Evolutionary conservation across 1,284 basidiomycete species (phyloP), one percentile per base, ranked within the genome.

Genomic region (Ceraceosorus bombacis): DNA sequence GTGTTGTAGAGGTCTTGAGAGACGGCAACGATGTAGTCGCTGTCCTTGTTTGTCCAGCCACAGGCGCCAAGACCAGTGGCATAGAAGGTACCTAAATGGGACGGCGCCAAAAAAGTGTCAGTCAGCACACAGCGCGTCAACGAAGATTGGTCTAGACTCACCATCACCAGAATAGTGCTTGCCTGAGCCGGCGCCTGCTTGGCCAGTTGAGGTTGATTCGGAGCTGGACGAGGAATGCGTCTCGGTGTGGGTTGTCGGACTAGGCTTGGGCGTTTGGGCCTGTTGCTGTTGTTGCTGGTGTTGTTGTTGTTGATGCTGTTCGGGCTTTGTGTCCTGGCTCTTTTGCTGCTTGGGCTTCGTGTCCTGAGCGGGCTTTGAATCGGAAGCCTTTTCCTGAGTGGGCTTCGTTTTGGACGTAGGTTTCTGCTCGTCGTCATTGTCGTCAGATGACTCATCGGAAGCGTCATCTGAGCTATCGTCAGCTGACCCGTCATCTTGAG

Each of bases 21-120:
- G 48, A 77, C 58, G 46, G 74, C 73, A 4, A 68, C 71, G 60
- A 76, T 71, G 62, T 65, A 68, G 61, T 77, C 74, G 17, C 63
- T 64, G 12, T 59, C 66, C 5, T 37, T 41, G 63, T 68, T 71
- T 37, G 51, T 57, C 60, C 62, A 58, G 38, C 74, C 74, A 49
- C 74, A 76, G 8, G 72, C 67, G 40, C 70, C 72, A n/a, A 72
- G 51, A 1, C 69, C 74, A 13, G 70, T 65, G n/a, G 62, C 60
- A 57, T 68, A 74, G 66, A 67, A 70, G 15, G 70, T 74, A 8
- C 60, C 70, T 53, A 27, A 27, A 27, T 27, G 27, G 27, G 3
- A 27, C 27, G 27, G 27, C 27, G 27, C 27, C n/a, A n/a, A 27
- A 27, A 27, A 3, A 27, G 27, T 27, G 27, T 27, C 27, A 27